Conservation (phyloP, 768 basidiomycete species). For the Termitomyces eurrhizus region DNA sequence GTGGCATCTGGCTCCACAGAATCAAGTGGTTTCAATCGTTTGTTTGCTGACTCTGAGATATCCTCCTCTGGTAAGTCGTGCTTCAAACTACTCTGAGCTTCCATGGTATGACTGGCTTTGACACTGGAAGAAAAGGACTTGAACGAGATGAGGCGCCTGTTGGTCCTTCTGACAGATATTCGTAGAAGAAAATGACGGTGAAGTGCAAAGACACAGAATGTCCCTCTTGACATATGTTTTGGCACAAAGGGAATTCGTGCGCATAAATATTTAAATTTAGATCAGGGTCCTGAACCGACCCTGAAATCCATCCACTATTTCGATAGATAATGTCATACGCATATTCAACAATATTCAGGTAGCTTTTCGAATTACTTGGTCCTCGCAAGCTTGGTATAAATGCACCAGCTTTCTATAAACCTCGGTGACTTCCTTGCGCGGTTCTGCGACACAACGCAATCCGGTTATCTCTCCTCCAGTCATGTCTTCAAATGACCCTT, state of each 20-base stretch:
- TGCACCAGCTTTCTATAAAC: slow-evolving; percentile 54
- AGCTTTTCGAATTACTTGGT: slow-evolving; percentile 33
- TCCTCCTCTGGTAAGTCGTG: slow-evolving; percentile 6
- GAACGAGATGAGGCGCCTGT: background rate
- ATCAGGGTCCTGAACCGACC: background rate
- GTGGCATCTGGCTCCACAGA: background rate
- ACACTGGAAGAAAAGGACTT: background rate
- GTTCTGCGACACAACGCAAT: slow-evolving; percentile 60
- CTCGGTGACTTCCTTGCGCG: slow-evolving; percentile 36
- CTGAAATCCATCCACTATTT: background rate
- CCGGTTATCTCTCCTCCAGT: slow-evolving; percentile 44
- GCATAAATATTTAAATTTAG: background rate
- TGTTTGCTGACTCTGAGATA: slow-evolving; percentile 3
- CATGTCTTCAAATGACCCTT: slow-evolving; percentile 65
- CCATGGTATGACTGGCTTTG: slow-evolving; percentile 7
- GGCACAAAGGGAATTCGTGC: background rate
- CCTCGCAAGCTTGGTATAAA: slow-evolving; percentile 55
- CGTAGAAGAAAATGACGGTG: background rate
- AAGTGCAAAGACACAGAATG: slow-evolving; percentile 2
- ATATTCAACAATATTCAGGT: background rate
- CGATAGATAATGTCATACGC: background rate
- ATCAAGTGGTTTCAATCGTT: slow-evolving; percentile 11
- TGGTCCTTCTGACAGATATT: background rate
- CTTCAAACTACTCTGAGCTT: slow-evolving; percentile 11
- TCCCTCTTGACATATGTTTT: slow-evolving; percentile 13